Base-by-base conservation (phyloP, 805 yeast genomes). In the Metschnikowia cerradonensis region DNA sequence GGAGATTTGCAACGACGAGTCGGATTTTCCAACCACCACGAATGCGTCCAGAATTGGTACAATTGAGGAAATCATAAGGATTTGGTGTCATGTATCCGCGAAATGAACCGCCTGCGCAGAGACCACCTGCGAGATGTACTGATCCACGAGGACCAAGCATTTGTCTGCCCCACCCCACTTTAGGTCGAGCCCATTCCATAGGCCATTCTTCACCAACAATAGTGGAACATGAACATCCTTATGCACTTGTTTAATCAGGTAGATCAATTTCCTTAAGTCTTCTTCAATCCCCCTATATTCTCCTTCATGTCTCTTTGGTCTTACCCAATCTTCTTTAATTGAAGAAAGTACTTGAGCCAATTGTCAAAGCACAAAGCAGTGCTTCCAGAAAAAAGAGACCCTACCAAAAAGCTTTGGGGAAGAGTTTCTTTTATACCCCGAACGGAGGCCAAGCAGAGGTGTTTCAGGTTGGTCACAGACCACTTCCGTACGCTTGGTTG, bases 1-100 rank as follows among this genome's bases (percentile, higher is more conserved):
- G 11, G 40, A 40, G 11, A 57, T 39, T 38, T 43, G 35, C 30
- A 57, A 47, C 26, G 37, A 45, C 32, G 58, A 53, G 26, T 53
- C 60, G 10, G 55, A 37, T 11, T 48, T 43, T 13, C 60, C 60
- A 14, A 52, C 49, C 5, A 45, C 54, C 17, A 52, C 56, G 15
- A 48, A 45, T 13, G 57, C 47, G 41, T 48, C 55, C 50, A 52
- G 50, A 30, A 57, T 38, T 11, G 59, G 57, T 19, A 43, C 45
- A 26, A 55, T 48, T 15, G 59, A 41, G 33, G 57, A 39, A 41
- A 54, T 49, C 56, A 53, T 52, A 13, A 13, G 31, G 26, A 8
- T 15, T 23, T 13, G n/a, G 41, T 15, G 30, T 14, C 47, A 34
- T 13, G 39, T 34, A 6, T 34, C 39, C 32, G 47, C 40, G 39